Evolutionary conservation across 208 protist species (phyloP), one percentile per base, ranked within the genome.

Genomic region (Leishmania braziliensis): DNA sequence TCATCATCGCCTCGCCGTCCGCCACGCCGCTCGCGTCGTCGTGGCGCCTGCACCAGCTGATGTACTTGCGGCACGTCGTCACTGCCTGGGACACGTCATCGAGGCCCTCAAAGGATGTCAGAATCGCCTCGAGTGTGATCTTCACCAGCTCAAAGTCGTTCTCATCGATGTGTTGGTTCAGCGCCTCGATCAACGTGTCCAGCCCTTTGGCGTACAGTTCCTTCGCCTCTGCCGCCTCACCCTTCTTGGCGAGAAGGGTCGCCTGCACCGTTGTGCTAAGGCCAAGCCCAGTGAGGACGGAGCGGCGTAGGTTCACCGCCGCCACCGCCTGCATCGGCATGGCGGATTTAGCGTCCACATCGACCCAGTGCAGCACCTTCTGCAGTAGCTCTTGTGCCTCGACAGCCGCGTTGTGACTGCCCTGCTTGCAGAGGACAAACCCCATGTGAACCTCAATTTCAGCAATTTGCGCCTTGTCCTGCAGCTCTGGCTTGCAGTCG

Each of bases 311-410:
- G 77, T 98, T 94, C 39, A 95, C 86, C 3, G 93, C 95, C 9
- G 95, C 91, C 43, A 98, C 95, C 0, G 93, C 92, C 82, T 96
- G 92, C 89, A 98, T 95, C 66, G 95, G 95, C 90, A 91, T 90
- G 43, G 91, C 92, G 5, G 88, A 81, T 82, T 93, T 93, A 18
- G 93, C 88, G 63, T 98, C 95, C 58, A 95, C 92, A 76, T 97
- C 91, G 66, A 98, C 92, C 93, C 95, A 98, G 8, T 82, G 84
- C 69, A 97, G 85, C 8, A 98, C 86, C 29, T 92, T 85, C 53
- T 88, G 87, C 63, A 97, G 93, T 62, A 93, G 73, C 70, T 86
- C 84, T 6, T 90, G 85, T 23, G 95, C 92, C 78, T 95, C 85
- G 0, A 76, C 75, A 3, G 81, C 83, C 20, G 62, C 76, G 20